Evolutionary conservation across 495 filamentous ascomycete genomes (phyloP).

Genomic region (Penicillium odoratum): DNA sequence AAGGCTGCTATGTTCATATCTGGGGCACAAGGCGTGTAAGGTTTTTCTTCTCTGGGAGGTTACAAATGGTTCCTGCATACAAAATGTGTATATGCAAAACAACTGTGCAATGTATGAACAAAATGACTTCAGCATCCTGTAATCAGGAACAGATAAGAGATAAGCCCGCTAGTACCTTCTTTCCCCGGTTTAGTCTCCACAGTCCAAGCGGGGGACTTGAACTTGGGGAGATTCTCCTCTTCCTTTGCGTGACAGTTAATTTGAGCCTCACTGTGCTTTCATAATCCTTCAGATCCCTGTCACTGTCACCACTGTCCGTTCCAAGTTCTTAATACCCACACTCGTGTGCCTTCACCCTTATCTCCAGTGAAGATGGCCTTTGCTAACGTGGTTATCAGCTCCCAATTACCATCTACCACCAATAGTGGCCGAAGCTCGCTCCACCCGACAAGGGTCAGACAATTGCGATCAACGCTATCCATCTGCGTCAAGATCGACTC

Average conservation of each 20-base stretch:
- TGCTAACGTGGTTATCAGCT: no score
- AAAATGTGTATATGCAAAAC: not conserved
- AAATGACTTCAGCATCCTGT: not conserved
- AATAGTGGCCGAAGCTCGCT: no score
- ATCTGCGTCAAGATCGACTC: not conserved
- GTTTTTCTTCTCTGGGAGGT: not conserved
- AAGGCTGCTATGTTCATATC: not conserved
- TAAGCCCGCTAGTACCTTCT: constrained; percentile 24
- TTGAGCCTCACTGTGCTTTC: constrained; percentile 2
- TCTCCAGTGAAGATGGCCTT: no score
- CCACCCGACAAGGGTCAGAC: not conserved
- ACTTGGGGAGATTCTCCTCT: not conserved
- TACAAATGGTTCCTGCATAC: not conserved
- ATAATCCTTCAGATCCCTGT: not conserved
- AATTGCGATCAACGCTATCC: not conserved
- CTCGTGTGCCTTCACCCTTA: no score
- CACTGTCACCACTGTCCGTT: not conserved
- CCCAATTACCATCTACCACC: no score
- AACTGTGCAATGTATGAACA: not conserved
- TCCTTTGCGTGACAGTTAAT: not conserved
- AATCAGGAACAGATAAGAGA: not conserved
- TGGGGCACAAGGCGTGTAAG: not conserved
- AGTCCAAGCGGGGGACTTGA: not conserved
- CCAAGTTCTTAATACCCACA: no score
- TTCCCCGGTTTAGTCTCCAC: constrained; percentile 24